These are phyloP conservation scores for Linnemannia zychae DNA, from an alignment of 192 early-diverging fungal genomes.

Conservation along the genomic window DNA sequence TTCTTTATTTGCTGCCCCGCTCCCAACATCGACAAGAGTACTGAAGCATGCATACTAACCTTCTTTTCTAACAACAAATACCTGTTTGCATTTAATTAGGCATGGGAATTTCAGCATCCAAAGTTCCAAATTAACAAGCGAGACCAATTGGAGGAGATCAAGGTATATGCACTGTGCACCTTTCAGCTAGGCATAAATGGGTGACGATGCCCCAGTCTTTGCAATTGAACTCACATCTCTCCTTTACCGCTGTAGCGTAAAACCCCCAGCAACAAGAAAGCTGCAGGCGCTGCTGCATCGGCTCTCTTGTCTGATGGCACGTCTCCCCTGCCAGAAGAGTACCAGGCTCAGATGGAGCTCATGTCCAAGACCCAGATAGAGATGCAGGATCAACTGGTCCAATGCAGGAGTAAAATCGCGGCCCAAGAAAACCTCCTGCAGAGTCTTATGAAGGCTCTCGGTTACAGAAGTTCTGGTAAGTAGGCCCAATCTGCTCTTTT, in stretches of 20 bases:
- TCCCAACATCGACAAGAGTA: conserved; percentile 3
- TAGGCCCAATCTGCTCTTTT: neutral
- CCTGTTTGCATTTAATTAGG: conserved; percentile 31
- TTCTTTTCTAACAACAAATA: neutral
- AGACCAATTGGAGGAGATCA: conserved; percentile 68
- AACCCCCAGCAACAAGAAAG: conserved; percentile 41
- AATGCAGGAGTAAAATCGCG: conserved; percentile 55
- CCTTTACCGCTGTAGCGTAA: conserved; percentile 36
- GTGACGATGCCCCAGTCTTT: neutral
- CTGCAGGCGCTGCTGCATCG: neutral
- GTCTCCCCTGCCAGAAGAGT: conserved; percentile 16
- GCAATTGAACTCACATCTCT: neutral
- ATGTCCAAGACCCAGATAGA: conserved; percentile 39
- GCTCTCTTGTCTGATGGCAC: conserved; percentile 13
- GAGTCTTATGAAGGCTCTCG: conserved; percentile 51
- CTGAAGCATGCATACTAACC: neutral
- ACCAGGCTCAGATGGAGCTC: conserved; percentile 32
- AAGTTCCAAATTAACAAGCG: conserved; percentile 68
- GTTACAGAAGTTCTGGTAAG: conserved; percentile 51
- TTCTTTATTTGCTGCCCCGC: neutral
- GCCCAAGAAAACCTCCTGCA: conserved; percentile 55
- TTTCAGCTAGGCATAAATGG: neutral
- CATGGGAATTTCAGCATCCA: conserved; percentile 79
- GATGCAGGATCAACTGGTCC: conserved; percentile 54
- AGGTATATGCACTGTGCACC: conserved; percentile 27